Conservation (phyloP, 768 basidiomycete genomes). For the Pleurotus tuoliensis region DNA sequence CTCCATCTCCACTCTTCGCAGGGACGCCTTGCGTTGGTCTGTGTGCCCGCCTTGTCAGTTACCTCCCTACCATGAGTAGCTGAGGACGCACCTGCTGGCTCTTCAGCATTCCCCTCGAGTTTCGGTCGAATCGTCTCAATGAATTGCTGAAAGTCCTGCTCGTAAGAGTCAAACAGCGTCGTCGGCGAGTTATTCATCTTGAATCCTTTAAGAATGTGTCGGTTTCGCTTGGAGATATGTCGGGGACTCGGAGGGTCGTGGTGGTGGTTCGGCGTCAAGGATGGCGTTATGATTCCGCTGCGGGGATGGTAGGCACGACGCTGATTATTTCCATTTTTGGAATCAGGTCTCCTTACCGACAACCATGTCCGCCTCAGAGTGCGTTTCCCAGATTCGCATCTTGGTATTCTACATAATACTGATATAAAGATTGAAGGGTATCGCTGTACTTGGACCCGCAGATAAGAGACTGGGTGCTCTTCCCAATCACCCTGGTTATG, state of each 20-base stretch:
- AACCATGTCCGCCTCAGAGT: constrained; percentile 44
- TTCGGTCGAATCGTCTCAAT: constrained; percentile 71
- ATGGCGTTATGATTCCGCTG: constrained; percentile 5
- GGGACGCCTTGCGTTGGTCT: constrained; percentile 63
- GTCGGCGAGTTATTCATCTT: constrained; percentile 81
- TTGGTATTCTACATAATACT: neutral
- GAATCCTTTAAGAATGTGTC: neutral
- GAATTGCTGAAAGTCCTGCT: constrained; percentile 87
- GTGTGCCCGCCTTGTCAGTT: neutral
- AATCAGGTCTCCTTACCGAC: constrained; percentile 9
- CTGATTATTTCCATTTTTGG: constrained; percentile 1
- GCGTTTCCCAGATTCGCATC: constrained; percentile 20
- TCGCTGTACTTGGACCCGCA: constrained; percentile 86
- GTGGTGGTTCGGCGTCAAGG: too few species aligned
- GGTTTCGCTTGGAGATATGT: too few species aligned
- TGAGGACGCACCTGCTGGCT: constrained; percentile 60
- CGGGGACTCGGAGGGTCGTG: too few species aligned
- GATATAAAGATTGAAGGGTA: constrained; percentile 24
- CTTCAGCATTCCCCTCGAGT: constrained; percentile 67
- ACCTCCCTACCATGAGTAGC: neutral
- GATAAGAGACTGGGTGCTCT: constrained; percentile 91
- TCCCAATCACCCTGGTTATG: constrained; percentile 98
- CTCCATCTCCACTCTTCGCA: constrained; percentile 89
- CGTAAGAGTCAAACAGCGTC: constrained; percentile 86
- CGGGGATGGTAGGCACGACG: neutral